A percentile compares a stretch with the other conserved stretches of the same genome.
phyloP scores from a whole-genome alignment of 768 basidiomycete species.

The Hygrocybe coccinea region DNA sequence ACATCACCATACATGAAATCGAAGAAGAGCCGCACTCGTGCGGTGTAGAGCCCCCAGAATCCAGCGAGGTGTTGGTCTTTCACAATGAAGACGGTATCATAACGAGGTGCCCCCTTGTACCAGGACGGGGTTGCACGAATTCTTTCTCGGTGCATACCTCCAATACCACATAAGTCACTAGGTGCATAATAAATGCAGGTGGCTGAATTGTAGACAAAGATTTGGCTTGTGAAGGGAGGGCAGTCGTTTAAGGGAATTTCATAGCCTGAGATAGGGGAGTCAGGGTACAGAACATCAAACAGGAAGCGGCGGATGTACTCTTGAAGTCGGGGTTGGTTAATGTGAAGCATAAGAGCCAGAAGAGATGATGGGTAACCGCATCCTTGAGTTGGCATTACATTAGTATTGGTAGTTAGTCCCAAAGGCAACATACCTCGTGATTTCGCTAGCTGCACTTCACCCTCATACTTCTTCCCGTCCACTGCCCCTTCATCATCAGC shows the following conservation, averaged over 20 bases:
- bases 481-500: not conserved
- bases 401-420: not conserved
- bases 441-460: not conserved
- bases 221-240: not conserved
- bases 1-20: slow-evolving; percentile 18
- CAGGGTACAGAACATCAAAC: slow-evolving; percentile 8
- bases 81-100: slow-evolving; percentile 27
- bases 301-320: slow-evolving; percentile 25
- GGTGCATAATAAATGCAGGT: slow-evolving; percentile 22
- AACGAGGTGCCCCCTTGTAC: not conserved
- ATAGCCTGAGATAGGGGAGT: slow-evolving; percentile 2
- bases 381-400: not conserved
- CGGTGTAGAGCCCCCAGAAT: slow-evolving; percentile 21
- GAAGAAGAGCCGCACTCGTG: slow-evolving; percentile 24
- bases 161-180: slow-evolving; percentile 22
- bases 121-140: slow-evolving; percentile 15
- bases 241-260: not conserved
- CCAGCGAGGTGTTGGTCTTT: slow-evolving; percentile 18
- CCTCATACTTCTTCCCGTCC: not conserved
- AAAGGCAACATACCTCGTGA: not conserved
- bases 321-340: slow-evolving; percentile 15
- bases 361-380: not conserved
- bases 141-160: slow-evolving; percentile 25
- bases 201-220: slow-evolving; percentile 12
- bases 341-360: slow-evolving; percentile 17